Evolutionary conservation across 2,329 filamentous ascomycete genomes (phyloP), one percentile per base, ranked within the genome.

Genomic region (Fusarium bactridioides): DNA sequence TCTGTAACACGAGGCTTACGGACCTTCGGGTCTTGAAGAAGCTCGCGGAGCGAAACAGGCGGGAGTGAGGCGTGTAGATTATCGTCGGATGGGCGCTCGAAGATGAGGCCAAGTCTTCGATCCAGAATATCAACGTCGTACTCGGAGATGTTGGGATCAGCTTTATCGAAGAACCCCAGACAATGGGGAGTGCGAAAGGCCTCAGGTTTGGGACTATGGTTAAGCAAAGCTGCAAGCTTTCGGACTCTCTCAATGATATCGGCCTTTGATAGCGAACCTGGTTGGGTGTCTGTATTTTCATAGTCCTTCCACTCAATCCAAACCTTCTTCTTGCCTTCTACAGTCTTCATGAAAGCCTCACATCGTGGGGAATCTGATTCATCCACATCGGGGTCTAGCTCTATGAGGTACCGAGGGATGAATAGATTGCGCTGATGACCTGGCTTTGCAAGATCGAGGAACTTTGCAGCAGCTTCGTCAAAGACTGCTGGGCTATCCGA

Each of bases 281-380:
- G 78, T 12, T 76, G 70, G 31, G 80, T 74, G 2, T 78, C 80
- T n/a, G 82, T 79, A 9, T 65, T 70, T 43, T 83, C 82, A 65
- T 86, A 86, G 61, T 86, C 83, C 73, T 86, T 87, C 85, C 85
- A 86, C 69, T 87, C 85, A 12, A 87, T 80, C 85, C 85, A 86
- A 1, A 86, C 83, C 37, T 78, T 81, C 57, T 81, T 83, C 53
- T 67, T 76, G 10, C 80, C 82, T n/a, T 78, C 73, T 7, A 79
- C 70, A 7, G 80, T 76, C 40, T 76, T 79, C 64, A 85, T 79
- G 23, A 77, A 47, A 7, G 83, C 84, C 51, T 85, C 83, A 50
- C 83, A 84, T 27, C 84, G 78, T 5, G 80, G 76, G 6, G 77
- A 72, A 25, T 82, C 82, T 23, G 73, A 76, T 15, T 80, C 78